Base-by-base conservation (phyloP, 2,329 filamentous ascomycete species). In the Grosmannia serpens region DNA sequence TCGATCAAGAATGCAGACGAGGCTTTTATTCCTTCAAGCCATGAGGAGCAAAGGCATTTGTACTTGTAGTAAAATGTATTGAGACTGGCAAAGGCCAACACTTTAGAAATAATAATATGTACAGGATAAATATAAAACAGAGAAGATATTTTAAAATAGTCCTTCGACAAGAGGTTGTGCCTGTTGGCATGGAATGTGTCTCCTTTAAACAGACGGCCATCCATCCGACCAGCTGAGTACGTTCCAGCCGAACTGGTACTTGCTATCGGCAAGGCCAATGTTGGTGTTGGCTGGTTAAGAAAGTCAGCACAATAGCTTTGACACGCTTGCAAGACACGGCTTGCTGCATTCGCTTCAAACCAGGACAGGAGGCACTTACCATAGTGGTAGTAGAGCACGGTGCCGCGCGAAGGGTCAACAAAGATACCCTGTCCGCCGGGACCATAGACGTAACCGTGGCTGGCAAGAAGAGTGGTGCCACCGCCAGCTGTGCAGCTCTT, bases 371-470 rank as follows among this genome's bases (percentile, higher is more conserved):
- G n/a, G 3, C 11, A 44, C 52, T 54, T 6, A 54, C 52, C 52
- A 54, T 54, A 54, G 65, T 85, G 81, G 64, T 86, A 85, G 67
- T 85, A 85, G 4, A 86, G 70, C 7, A 86, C 74, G 8, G 77
- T 74, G 1, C 82, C 82, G 5, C 72, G 64, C 0, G 60, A 69
- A 0, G 70, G 66, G 60, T 84, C 82, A 1, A 71, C 71, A 62
- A 79, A 77, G 2, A 84, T 76, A 46, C 80, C 82, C 65, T 85
- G 81, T 41, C 83, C 83, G 61, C 84, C 84, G 31, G 83, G 83
- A 29, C 78, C 83, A 63, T 85, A 86, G 0, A 84, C 75, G 13
- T 67, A 76, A 2, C 70, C 80, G 63, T 86, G 82, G 38, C 75
- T 80, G 59, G 75, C 75, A 1, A 86, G 70, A 0, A 87, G 76